Percentiles rank a stretch among this genome's conserved stretches.
phyloP scores from a whole-genome alignment of 805 yeast genomes.

The Sugiyamaella qingdaonensis region DNA sequence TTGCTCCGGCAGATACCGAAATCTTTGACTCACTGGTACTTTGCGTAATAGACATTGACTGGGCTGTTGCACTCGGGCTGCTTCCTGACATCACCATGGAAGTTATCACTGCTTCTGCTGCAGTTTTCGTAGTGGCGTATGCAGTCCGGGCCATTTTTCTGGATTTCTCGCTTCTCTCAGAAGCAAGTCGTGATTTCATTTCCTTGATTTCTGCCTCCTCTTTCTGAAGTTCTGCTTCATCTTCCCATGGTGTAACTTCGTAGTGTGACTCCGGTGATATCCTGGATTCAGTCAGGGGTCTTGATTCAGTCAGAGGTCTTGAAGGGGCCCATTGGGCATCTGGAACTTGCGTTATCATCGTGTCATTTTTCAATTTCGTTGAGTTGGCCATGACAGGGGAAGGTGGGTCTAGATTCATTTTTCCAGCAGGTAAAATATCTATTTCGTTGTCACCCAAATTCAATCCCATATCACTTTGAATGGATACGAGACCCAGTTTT shows the following conservation, averaged over 20 bases:
- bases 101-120: neutral
- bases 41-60: neutral
- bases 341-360: no score
- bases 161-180: conserved; percentile 3
- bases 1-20: neutral
- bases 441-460: neutral
- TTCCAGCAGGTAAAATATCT: neutral
- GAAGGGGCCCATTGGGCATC: no score
- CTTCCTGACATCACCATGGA: no score
- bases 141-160: neutral
- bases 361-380: no score
- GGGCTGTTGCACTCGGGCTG: no score
- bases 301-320: no score
- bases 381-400: no score
- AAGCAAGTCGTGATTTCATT: conserved; percentile 7
- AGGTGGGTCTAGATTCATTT: no score
- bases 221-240: neutral
- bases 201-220: neutral
- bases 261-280: no score
- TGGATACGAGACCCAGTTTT: neutral
- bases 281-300: no score
- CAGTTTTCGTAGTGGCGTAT: neutral
- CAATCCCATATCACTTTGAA: neutral
- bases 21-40: no score
- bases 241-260: no score